Percentiles rank a stretch among this genome's conserved stretches.
Conservation (phyloP, 148 eudicot species). For the Chenopodium berlandieri region DNA sequence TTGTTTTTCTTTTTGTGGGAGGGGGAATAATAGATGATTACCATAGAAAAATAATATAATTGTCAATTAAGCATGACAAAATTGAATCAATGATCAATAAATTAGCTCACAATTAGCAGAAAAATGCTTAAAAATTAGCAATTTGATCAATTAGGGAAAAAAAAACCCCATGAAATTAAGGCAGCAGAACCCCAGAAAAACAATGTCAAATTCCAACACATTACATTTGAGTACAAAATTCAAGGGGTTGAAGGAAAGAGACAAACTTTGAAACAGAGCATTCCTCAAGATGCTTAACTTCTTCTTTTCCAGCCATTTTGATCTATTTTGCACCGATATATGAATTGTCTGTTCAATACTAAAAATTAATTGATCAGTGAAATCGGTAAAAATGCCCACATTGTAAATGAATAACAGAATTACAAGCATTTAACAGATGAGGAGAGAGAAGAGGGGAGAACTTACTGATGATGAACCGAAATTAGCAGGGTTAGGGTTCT, state of each 20-base stretch:
- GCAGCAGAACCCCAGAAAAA: background rate
- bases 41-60: too few species aligned
- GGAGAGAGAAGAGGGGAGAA: background rate
- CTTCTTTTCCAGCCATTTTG: conserved; percentile 45
- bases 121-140: background rate
- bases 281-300: conserved; percentile 70
- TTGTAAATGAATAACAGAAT: background rate
- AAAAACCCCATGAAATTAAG: background rate
- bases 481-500: background rate
- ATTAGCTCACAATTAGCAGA: background rate
- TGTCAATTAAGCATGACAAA: too few species aligned
- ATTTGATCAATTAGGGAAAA: background rate
- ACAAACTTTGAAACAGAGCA: conserved; percentile 84
- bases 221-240: background rate
- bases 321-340: background rate
- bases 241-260: background rate
- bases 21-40: too few species aligned
- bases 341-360: background rate
- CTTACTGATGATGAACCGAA: background rate
- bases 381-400: background rate
- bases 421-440: background rate
- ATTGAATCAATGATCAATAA: too few species aligned
- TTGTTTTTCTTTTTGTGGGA: too few species aligned
- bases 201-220: background rate
- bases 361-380: background rate